phyloP scores from a whole-genome alignment of 73 alveolate species.

The Effrenium voratum region DNA sequence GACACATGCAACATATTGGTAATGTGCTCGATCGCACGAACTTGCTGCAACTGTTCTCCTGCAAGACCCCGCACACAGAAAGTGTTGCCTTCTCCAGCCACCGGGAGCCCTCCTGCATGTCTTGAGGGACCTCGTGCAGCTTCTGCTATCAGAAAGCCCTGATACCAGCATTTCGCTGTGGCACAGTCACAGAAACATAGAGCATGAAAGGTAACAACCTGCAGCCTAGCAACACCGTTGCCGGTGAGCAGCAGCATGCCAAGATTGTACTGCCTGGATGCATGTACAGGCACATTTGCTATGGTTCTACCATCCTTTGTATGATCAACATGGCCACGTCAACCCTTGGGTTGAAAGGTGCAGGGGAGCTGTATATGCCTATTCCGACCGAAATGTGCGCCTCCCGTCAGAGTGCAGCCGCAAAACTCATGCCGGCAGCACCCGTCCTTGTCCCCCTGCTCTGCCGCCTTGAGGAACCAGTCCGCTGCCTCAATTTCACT shows the following conservation, averaged over 20 bases:
- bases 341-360: too few relatives aligned
- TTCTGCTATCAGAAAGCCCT: too few relatives aligned
- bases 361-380: too few relatives aligned
- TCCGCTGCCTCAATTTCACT: constrained; percentile 77
- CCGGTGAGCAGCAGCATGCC: constrained; percentile 85
- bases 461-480: constrained; percentile 73
- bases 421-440: constrained; percentile 3
- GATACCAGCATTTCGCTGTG: too few relatives aligned
- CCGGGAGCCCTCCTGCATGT: constrained; percentile 58
- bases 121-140: constrained; percentile 90
- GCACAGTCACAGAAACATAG: too few relatives aligned
- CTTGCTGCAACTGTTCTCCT: not conserved
- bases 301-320: too few relatives aligned
- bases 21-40: not conserved
- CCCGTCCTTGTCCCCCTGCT: constrained; percentile 91
- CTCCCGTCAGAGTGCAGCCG: too few relatives aligned
- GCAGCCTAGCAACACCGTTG: not conserved
- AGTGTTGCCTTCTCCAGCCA: constrained; percentile 66
- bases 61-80: not conserved
- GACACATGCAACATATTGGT: too few relatives aligned
- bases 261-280: constrained; percentile 83
- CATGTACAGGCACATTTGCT: too few relatives aligned
- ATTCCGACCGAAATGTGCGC: too few relatives aligned
- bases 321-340: too few relatives aligned
- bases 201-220: too few relatives aligned